Conservation (phyloP, 345 rosid genomes). For the Rhodamnia rubescens region DNA sequence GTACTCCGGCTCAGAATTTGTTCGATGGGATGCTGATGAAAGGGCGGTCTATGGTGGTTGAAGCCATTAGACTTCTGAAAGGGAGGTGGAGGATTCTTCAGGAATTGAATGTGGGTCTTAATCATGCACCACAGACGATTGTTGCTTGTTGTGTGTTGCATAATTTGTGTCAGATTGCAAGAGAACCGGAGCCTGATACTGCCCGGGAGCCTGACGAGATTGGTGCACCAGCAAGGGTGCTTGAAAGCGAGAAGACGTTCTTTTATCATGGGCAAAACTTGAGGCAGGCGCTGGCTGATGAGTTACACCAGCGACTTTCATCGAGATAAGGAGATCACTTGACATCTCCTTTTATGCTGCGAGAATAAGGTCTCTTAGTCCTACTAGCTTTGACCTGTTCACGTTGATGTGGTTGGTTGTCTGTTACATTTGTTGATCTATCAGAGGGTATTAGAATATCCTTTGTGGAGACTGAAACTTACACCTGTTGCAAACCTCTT, state of each 20-base stretch:
- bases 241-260: conserved; percentile 75
- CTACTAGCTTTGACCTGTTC: background rate
- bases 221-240: conserved; percentile 56
- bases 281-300: conserved; percentile 94
- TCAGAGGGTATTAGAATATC: background rate
- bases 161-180: conserved; percentile 84
- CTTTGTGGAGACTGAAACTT: background rate
- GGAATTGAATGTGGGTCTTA: conserved; percentile 86
- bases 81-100: conserved; percentile 93
- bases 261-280: conserved; percentile 69
- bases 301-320: conserved; percentile 88
- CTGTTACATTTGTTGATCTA: background rate
- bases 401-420: background rate
- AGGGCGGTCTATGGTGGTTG: conserved; percentile 88
- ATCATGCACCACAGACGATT: conserved; percentile 92
- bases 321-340: conserved; percentile 30
- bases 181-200: conserved; percentile 92
- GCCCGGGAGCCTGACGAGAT: conserved; percentile 83
- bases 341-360: background rate
- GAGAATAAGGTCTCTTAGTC: background rate
- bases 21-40: conserved; percentile 99
- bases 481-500: background rate
- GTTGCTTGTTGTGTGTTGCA: conserved; percentile 99
- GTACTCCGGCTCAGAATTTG: conserved; percentile 78
- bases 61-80: conserved; percentile 85